phyloP scores from a whole-genome alignment of 352 stramenopile genomes.

The Phytophthora vignae region DNA sequence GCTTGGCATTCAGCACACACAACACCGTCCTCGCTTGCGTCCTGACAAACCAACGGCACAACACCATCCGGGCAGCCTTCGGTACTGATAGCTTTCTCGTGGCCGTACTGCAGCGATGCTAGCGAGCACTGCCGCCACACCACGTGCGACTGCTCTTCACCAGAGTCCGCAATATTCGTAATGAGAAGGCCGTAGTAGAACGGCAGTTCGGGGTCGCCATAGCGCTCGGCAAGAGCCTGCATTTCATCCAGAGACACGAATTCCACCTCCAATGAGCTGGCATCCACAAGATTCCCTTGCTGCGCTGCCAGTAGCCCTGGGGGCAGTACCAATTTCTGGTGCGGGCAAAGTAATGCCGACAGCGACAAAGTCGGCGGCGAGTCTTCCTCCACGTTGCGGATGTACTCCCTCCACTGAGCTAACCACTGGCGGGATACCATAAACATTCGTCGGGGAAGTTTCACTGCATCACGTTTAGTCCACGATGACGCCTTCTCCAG shows the following conservation, averaged over 20 bases:
- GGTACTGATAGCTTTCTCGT: slow-evolving; percentile 28
- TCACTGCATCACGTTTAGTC: slow-evolving; percentile 25
- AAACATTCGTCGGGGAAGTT: slow-evolving; percentile 52
- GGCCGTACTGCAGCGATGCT: slow-evolving; percentile 40
- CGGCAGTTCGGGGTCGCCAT: slow-evolving; percentile 51
- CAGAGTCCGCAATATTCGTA: slow-evolving; percentile 12
- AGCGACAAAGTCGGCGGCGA: slow-evolving; percentile 42
- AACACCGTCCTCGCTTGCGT: slow-evolving; percentile 37
- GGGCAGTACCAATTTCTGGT: slow-evolving; percentile 65
- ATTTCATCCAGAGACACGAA: slow-evolving; percentile 73
- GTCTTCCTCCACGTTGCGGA: slow-evolving; percentile 68
- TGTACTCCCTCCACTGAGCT: slow-evolving; percentile 70
- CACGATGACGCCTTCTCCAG: slow-evolving; percentile 36
- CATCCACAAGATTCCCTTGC: slow-evolving; percentile 50
- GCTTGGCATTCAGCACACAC: slow-evolving; percentile 65
- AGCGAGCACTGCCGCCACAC: slow-evolving; percentile 60
- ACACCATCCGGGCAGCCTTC: slow-evolving; percentile 34
- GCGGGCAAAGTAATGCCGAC: slow-evolving; percentile 52
- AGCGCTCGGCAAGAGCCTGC: slow-evolving; percentile 60
- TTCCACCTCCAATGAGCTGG: slow-evolving; percentile 59
- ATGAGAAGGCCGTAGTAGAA: slow-evolving; percentile 63
- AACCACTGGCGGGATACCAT: slow-evolving; percentile 70
- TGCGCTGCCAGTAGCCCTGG: slow-evolving; percentile 52
- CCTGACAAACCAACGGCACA: slow-evolving; percentile 40
- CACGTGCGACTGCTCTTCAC: slow-evolving; percentile 30